These are phyloP conservation scores for Lithospermum erythrorhizon DNA, from an alignment of 257 asterid species.

Conservation along the genomic window DNA sequence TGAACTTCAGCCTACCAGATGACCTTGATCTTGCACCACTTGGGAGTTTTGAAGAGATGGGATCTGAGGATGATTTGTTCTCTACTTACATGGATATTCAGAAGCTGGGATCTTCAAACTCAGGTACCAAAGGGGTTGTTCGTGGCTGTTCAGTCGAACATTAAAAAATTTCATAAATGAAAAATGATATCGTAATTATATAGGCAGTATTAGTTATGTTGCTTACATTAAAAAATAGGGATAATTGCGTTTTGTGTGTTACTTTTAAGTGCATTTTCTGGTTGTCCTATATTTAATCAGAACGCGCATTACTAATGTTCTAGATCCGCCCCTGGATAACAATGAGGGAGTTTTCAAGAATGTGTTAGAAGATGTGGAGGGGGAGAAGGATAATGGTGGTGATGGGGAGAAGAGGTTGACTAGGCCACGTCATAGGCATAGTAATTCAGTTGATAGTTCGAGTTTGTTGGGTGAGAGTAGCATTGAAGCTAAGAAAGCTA, in stretches of 20 bases:
- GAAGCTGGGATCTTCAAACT: conserved; percentile 60
- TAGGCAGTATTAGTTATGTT: too few species aligned
- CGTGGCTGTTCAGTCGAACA: too few species aligned
- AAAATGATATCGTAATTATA: too few species aligned
- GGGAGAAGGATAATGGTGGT: conserved; percentile 12
- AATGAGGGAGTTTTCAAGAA: conserved; percentile 26
- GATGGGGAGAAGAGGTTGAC: conserved; percentile 12
- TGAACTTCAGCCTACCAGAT: conserved; percentile 74
- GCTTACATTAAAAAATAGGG: too few species aligned
- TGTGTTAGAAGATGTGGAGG: conserved; percentile 11
- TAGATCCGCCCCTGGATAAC: too few species aligned
- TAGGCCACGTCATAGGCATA: conserved; percentile 48
- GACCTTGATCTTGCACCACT: conserved; percentile 68
- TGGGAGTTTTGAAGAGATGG: conserved; percentile 73
- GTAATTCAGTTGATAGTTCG: conserved; percentile 70
- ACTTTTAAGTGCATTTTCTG: too few species aligned
- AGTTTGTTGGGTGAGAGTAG: conserved; percentile 42
- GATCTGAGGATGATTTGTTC: conserved; percentile 91
- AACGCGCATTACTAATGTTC: too few species aligned
- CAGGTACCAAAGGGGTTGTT: background rate
- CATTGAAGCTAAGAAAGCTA: conserved; percentile 92
- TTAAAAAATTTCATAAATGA: too few species aligned
- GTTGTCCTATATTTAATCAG: too few species aligned
- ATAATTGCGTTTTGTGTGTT: too few species aligned
- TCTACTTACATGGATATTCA: conserved; percentile 89